A percentile compares a stretch with the other conserved stretches of the same genome.
phyloP scores from a whole-genome alignment of 2,329 filamentous ascomycete species.

The Ceratocystiopsis sp. region DNA sequence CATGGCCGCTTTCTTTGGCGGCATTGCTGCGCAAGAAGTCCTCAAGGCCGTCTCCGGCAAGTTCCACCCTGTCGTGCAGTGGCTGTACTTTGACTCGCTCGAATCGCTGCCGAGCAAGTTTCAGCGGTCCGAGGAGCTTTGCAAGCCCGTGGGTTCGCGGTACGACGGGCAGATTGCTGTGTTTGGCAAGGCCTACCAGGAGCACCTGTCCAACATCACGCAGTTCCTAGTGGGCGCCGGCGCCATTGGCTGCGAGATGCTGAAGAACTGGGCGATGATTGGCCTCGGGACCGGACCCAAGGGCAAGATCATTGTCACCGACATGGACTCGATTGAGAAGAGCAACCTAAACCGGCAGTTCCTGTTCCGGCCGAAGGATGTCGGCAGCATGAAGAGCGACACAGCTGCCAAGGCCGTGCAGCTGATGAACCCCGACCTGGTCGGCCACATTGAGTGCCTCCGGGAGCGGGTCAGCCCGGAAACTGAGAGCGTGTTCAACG shows the following conservation, averaged over 20 bases:
- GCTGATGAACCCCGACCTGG: constrained; percentile 86
- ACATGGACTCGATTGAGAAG: constrained; percentile 98
- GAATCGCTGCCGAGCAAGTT: constrained; percentile 72
- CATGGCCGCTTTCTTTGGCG: constrained; percentile 90
- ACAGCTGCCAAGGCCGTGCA: constrained; percentile 80
- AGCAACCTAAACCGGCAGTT: constrained; percentile 98
- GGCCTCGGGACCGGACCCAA: constrained; percentile 76
- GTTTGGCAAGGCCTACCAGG: constrained; percentile 83
- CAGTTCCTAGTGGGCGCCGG: constrained; percentile 93
- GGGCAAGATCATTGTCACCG: constrained; percentile 81
- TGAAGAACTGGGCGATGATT: constrained; percentile 99
- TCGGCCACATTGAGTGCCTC: constrained; percentile 68
- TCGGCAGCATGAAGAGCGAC: constrained; percentile 93
- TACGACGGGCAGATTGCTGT: constrained; percentile 98
- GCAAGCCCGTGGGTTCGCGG: constrained; percentile 66
- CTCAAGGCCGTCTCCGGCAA: constrained; percentile 96
- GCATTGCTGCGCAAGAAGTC: constrained; percentile 82
- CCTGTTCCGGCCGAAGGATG: constrained; percentile 82
- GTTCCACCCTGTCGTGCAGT: constrained; percentile 89
- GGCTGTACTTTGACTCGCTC: constrained; percentile 95
- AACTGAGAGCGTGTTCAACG: constrained; percentile 88
- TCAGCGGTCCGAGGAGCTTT: constrained; percentile 67
- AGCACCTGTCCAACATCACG: constrained; percentile 78
- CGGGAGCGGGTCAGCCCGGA: constrained; percentile 83
- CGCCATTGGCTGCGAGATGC: constrained; percentile 95